A percentile compares a stretch with the other conserved stretches of the same genome.
Conservation (phyloP, 2,329 filamentous ascomycete genomes). For the Pseudopithomyces maydicus region DNA sequence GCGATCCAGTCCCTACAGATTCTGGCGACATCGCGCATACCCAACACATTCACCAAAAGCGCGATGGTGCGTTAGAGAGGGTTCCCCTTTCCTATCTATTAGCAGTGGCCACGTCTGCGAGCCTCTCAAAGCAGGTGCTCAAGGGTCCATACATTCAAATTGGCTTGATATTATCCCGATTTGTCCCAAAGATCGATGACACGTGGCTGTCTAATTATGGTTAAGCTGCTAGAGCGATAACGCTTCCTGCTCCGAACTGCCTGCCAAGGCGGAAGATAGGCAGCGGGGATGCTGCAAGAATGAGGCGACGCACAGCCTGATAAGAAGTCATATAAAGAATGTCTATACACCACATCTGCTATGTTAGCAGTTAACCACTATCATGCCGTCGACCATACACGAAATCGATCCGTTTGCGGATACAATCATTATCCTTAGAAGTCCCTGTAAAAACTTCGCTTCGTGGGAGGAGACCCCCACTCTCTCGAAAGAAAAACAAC, state of each 20-base stretch:
- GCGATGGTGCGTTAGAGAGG: not conserved
- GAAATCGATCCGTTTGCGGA: constrained; percentile 1
- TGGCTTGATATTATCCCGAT: not conserved
- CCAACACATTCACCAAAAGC: not conserved
- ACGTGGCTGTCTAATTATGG: constrained; percentile 4
- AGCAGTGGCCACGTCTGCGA: not conserved
- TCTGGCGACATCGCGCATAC: not conserved
- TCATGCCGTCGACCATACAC: not conserved
- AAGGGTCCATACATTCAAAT: constrained; percentile 1
- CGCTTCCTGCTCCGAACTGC: constrained; percentile 2
- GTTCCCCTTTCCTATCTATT: not conserved
- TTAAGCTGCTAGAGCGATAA: not conserved
- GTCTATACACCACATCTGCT: not conserved
- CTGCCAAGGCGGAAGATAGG: not conserved
- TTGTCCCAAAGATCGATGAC: not conserved
- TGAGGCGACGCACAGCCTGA: constrained; percentile 2
- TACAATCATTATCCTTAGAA: constrained; percentile 1
- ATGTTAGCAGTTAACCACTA: not conserved
- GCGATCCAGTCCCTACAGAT: not conserved
- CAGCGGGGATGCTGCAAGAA: not conserved
- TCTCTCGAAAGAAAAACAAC: constrained; percentile 5
- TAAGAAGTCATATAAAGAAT: constrained; percentile 2
- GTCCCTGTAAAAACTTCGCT: not conserved
- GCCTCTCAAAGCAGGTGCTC: not conserved
- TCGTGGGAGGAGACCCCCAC: constrained; percentile 1